phyloP scores from a whole-genome alignment of 2,329 filamentous ascomycete genomes.

The Colletotrichum siamense region DNA sequence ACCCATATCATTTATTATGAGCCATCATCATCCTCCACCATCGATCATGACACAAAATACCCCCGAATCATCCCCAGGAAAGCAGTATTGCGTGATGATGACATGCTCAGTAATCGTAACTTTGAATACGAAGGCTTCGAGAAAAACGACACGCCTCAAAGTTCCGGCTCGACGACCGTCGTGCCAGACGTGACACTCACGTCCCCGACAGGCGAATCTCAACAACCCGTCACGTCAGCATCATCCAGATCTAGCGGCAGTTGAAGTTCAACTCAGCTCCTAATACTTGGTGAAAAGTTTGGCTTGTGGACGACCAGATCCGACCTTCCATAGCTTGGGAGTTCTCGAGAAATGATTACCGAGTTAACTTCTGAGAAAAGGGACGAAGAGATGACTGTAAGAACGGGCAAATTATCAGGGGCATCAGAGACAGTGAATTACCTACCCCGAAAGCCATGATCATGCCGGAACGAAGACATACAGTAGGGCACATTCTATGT shows the following conservation, averaged over 20 bases:
- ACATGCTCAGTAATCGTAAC: neutral
- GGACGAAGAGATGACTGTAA: neutral
- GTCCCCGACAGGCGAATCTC: neutral
- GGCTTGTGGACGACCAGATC: neutral
- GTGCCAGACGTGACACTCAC: neutral
- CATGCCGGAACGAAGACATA: neutral
- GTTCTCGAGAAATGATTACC: too few species aligned
- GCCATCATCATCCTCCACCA: neutral
- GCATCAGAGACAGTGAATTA: neutral
- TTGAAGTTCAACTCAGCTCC: neutral
- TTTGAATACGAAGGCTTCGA: neutral
- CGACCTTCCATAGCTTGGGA: too few species aligned
- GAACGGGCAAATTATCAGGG: neutral
- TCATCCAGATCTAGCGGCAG: neutral
- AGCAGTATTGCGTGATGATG: neutral
- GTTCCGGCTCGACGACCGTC: neutral
- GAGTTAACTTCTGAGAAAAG: neutral
- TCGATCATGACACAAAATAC: accelerated
- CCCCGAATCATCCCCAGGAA: neutral
- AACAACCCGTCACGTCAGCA: neutral
- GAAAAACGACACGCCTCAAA: neutral
- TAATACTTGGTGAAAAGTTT: neutral
- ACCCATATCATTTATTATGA: neutral
- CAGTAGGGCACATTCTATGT: neutral
- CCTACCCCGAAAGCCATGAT: neutral